Evolutionary conservation across 129 eudicot genomes (phyloP).

Genomic region (Lactuca saligna): DNA sequence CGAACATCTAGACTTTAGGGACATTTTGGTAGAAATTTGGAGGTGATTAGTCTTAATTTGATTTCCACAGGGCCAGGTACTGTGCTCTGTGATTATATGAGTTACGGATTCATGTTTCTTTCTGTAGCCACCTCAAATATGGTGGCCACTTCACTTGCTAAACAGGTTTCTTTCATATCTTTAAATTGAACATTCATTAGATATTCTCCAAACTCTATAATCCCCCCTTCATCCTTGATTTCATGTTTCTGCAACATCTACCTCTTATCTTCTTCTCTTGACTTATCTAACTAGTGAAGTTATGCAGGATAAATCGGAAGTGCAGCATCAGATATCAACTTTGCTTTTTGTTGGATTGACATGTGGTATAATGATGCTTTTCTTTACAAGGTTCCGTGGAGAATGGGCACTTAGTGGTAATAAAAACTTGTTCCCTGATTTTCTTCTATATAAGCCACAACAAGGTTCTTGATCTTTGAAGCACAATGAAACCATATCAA

Average conservation of each 20-base stretch:
- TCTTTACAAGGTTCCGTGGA: constrained; percentile 59
- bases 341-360: constrained; percentile 72
- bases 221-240: not conserved
- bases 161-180: constrained; percentile 48
- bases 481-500: constrained; percentile 12
- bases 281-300: constrained; percentile 20
- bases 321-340: constrained; percentile 89
- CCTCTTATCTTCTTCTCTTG: not conserved
- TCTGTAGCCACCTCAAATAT: constrained; percentile 91
- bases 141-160: constrained; percentile 91
- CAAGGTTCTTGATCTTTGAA: constrained; percentile 3
- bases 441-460: constrained; percentile 2
- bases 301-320: constrained; percentile 80
- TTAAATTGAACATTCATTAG: not conserved
- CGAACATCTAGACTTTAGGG: not conserved
- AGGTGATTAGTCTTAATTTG: constrained; percentile 24
- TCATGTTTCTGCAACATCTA: not conserved
- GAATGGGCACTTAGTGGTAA: constrained; percentile 71
- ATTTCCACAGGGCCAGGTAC: constrained; percentile 86
- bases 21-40: not conserved
- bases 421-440: not conserved
- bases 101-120: constrained; percentile 90
- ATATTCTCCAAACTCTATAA: not conserved
- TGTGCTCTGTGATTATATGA: constrained; percentile 79
- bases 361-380: constrained; percentile 61